These are phyloP conservation scores for Lolium rigidum DNA, from an alignment of 176 grass and related monocot species.

Conservation along the genomic window DNA sequence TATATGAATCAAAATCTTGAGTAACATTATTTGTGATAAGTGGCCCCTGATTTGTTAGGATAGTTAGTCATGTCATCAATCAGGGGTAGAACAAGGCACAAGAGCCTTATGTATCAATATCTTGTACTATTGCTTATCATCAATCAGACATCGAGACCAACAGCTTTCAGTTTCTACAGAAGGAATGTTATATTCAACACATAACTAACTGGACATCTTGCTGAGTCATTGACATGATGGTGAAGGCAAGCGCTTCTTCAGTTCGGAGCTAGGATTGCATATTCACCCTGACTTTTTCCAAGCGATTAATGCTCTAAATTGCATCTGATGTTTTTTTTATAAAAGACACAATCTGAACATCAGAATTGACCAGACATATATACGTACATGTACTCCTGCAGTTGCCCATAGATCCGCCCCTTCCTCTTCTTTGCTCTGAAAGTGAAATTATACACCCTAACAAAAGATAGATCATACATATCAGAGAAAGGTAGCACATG, in stretches of 20 bases:
- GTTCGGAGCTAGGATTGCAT: background rate
- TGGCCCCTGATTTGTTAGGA: background rate
- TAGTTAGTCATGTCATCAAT: background rate
- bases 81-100: background rate
- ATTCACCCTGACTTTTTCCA: background rate
- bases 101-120: background rate
- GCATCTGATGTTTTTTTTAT: background rate
- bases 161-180: background rate
- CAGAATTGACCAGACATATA: too few species aligned
- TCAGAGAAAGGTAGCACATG: background rate
- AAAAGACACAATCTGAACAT: background rate
- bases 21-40: background rate
- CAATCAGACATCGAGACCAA: background rate
- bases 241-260: background rate
- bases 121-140: background rate
- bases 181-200: constrained; percentile 4
- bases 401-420: too few species aligned
- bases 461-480: background rate
- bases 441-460: background rate
- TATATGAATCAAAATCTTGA: background rate
- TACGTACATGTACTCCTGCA: too few species aligned
- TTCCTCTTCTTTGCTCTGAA: too few species aligned
- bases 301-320: background rate
- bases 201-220: constrained; percentile 13
- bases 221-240: background rate